Evolutionary conservation across 2,329 filamentous ascomycete species (phyloP).

Genomic region (Trichoderma citrinoviride): DNA sequence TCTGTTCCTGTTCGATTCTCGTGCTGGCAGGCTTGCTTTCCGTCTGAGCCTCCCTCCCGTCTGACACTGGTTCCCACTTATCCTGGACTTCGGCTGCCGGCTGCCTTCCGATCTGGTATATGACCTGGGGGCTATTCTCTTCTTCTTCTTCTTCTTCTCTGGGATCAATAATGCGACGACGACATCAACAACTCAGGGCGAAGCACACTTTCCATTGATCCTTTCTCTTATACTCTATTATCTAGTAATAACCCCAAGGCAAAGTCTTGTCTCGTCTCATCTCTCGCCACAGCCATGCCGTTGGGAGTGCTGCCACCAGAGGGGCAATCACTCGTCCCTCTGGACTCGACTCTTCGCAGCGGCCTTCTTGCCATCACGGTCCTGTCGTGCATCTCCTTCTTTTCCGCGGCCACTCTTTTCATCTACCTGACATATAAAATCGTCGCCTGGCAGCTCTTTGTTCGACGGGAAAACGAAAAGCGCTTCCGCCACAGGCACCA

Average conservation of each 20-base stretch:
- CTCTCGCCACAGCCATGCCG: background rate
- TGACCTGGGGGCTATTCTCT: background rate
- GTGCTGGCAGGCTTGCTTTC: background rate
- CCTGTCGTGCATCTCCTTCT: constrained; percentile 34
- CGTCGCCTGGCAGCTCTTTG: constrained; percentile 31
- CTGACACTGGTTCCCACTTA: background rate
- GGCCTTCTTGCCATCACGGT: constrained; percentile 34
- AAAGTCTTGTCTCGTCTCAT: background rate
- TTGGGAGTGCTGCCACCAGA: background rate
- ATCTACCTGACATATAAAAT: constrained; percentile 35
- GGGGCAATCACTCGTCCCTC: constrained; percentile 29
- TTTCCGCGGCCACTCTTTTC: constrained; percentile 31
- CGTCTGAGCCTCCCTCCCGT: background rate
- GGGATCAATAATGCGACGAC: constrained; percentile 16
- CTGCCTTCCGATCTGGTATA: background rate
- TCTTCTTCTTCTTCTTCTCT: background rate
- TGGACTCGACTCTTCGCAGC: constrained; percentile 26
- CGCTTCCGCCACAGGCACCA: background rate
- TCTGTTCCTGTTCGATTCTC: background rate
- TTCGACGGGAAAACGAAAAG: constrained; percentile 19
- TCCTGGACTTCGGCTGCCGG: background rate
- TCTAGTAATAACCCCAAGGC: background rate
- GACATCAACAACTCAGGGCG: background rate
- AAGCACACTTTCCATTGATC: background rate
- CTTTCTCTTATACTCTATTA: background rate